Percentiles rank a stretch among this genome's conserved stretches.
These are phyloP conservation scores for Plasmodium reichenowi DNA, from an alignment of 169 alveolate genomes.

Conservation along the genomic window DNA sequence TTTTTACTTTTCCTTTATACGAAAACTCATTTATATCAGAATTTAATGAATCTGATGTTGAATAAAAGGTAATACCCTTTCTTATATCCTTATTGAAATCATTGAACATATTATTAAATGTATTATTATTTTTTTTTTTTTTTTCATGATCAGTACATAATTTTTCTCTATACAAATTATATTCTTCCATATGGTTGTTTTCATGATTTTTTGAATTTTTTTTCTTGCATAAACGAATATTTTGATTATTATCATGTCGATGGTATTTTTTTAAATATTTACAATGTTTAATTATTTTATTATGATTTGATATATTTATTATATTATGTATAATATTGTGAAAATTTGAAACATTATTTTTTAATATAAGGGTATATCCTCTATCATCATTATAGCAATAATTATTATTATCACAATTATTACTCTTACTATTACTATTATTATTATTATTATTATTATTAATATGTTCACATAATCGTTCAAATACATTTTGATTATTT, in stretches of 20 bases:
- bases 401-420: background rate
- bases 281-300: slow-evolving; percentile 50
- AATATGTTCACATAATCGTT: too few species aligned
- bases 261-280: slow-evolving; percentile 48
- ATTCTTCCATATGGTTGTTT: background rate
- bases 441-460: too few species aligned
- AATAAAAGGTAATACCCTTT: background rate
- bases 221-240: too few species aligned
- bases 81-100: slow-evolving; percentile 10
- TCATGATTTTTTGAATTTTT: background rate
- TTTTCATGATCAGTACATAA: background rate
- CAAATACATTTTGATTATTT: background rate
- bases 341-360: slow-evolving; percentile 63
- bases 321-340: slow-evolving; percentile 74
- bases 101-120: slow-evolving; percentile 14
- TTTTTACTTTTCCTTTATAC: background rate
- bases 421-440: background rate
- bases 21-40: background rate
- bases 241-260: background rate
- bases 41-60: background rate
- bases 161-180: background rate
- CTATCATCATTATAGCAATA: background rate
- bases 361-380: slow-evolving; percentile 69
- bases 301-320: slow-evolving; percentile 27
- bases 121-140: background rate